Evolutionary conservation across 148 eudicot species (phyloP).

Genomic region (Persicaria tinctoria): DNA sequence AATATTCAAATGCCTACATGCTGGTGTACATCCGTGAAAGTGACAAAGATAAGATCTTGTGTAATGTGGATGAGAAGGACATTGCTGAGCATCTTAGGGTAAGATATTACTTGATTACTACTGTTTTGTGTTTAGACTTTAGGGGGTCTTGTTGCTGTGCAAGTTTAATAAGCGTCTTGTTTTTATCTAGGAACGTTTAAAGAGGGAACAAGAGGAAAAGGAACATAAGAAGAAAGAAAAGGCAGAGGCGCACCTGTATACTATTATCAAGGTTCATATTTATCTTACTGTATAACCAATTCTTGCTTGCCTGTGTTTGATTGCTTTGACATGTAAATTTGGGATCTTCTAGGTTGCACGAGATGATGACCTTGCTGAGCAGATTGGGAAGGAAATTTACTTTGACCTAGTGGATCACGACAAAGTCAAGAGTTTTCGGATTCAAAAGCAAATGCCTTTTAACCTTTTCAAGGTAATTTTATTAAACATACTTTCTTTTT

Average conservation of each 20-base stretch:
- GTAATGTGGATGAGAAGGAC: constrained; percentile 94
- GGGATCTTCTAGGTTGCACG: constrained; percentile 65
- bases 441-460: constrained; percentile 83
- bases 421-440: constrained; percentile 80
- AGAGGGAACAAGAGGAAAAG: constrained; percentile 91
- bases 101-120: constrained; percentile 15
- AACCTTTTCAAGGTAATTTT: constrained; percentile 72
- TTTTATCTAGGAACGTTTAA: constrained; percentile 64
- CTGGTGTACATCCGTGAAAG: constrained; percentile 91
- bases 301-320: background rate
- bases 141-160: background rate
- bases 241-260: constrained; percentile 94
- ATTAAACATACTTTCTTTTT: constrained; percentile 1
- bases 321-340: constrained; percentile 3
- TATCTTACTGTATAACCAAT: background rate
- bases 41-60: constrained; percentile 87
- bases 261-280: constrained; percentile 72
- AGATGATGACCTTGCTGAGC: constrained; percentile 72
- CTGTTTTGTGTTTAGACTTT: background rate
- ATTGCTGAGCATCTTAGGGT: constrained; percentile 93
- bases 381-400: constrained; percentile 85
- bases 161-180: constrained; percentile 1
- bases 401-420: constrained; percentile 98
- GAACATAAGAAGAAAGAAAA: constrained; percentile 87
- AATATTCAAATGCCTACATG: constrained; percentile 98